phyloP scores from a whole-genome alignment of 257 asterid genomes.

The Solanum bukasovii region DNA sequence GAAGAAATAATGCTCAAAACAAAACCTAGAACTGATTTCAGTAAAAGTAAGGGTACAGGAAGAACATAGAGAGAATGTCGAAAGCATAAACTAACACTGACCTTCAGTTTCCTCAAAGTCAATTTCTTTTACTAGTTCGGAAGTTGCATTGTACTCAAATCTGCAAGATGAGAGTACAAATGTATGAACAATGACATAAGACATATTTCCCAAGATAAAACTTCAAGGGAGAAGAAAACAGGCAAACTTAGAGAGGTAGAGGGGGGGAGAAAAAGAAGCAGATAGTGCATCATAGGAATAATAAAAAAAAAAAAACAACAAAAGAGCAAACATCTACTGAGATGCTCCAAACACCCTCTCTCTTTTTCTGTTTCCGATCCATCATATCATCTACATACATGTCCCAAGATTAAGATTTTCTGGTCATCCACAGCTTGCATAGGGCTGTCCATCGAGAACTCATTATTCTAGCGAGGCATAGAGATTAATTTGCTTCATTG shows the following conservation, averaged over 20 bases:
- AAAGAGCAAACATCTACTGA: neutral
- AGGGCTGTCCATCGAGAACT: neutral
- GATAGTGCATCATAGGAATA: neutral
- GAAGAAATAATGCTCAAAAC: neutral
- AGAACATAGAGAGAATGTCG: neutral
- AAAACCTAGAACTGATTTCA: neutral
- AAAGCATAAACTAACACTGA: conserved; percentile 7
- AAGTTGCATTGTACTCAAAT: conserved; percentile 80
- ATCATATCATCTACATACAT: neutral
- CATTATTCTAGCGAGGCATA: neutral
- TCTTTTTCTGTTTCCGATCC: neutral
- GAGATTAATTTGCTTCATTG: neutral
- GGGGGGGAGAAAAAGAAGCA: neutral
- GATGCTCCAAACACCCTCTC: neutral
- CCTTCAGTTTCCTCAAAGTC: conserved; percentile 78
- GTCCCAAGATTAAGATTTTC: neutral
- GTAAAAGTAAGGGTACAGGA: neutral
- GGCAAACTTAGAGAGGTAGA: neutral
- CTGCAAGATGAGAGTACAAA: conserved; percentile 23
- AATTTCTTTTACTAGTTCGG: conserved; percentile 65
- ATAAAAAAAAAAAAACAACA: neutral
- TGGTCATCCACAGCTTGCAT: neutral
- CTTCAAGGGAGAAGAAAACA: neutral
- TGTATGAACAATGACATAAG: neutral
- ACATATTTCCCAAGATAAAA: neutral